A percentile compares a stretch with the other conserved stretches of the same genome.
These are phyloP conservation scores for Serendipita vermifera DNA, from an alignment of 768 basidiomycete species.

Conservation along the genomic window DNA sequence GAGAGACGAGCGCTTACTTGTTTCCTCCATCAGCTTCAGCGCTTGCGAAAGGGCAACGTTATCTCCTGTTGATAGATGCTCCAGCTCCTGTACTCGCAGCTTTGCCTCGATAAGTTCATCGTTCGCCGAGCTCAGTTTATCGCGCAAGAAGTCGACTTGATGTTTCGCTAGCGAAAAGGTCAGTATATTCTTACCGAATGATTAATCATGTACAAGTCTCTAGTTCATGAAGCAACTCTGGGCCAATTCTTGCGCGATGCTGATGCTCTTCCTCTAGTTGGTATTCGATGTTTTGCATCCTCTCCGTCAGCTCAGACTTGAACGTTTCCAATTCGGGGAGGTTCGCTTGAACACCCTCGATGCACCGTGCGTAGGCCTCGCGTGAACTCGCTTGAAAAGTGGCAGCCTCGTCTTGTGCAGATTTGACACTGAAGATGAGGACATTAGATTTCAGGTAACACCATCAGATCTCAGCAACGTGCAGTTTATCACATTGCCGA, in stretches of 20 bases:
- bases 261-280: neutral
- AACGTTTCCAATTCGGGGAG: neutral
- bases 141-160: neutral
- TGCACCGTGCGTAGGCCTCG: neutral
- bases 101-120: neutral
- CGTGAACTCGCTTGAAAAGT: neutral
- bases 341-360: neutral
- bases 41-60: neutral
- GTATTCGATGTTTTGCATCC: neutral
- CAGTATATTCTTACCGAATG: neutral
- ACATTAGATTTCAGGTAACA: neutral
- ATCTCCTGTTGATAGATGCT: neutral
- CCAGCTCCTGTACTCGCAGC: neutral
- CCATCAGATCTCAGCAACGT: neutral
- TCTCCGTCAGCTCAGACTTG: neutral
- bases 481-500: neutral
- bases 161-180: neutral
- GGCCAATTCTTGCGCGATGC: neutral
- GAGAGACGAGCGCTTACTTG: neutral
- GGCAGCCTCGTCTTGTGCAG: neutral
- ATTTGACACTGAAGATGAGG: neutral
- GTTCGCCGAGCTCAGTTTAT: neutral
- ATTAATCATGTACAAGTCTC: neutral
- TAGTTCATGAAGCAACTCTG: neutral
- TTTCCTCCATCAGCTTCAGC: neutral